phyloP scores from a whole-genome alignment of 345 rosid genomes.

The Durio zibethinus region DNA sequence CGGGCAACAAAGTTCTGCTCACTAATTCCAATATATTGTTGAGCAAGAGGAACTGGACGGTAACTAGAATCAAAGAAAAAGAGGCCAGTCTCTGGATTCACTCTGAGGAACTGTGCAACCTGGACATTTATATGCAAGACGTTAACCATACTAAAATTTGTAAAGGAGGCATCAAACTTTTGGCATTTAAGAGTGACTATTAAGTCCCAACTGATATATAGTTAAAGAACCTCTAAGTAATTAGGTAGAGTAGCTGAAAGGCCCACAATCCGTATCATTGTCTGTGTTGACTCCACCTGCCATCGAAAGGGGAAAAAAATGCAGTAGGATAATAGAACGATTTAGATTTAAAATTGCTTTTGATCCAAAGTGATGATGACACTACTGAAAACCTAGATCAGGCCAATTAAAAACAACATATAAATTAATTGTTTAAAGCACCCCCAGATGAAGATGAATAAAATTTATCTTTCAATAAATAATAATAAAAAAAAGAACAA shows the following conservation, averaged over 20 bases:
- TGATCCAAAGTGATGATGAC: neutral
- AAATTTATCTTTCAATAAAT: neutral
- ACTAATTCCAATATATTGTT: slow-evolving; percentile 93
- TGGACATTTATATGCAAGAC: slow-evolving; percentile 24
- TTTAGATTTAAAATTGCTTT: neutral
- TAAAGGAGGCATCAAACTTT: neutral
- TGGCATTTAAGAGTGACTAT: neutral
- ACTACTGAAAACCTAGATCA: slow-evolving; percentile 2
- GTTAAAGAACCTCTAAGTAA: slow-evolving; percentile 66
- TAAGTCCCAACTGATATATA: slow-evolving; percentile 11
- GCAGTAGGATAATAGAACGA: slow-evolving; percentile 3
- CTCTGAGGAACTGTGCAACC: slow-evolving; percentile 98
- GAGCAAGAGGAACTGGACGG: slow-evolving; percentile 98
- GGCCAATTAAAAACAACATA: neutral
- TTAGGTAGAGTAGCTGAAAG: slow-evolving; percentile 97
- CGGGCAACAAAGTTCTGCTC: slow-evolving; percentile 86
- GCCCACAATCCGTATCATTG: slow-evolving; percentile 98
- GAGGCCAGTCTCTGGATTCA: slow-evolving; percentile 84
- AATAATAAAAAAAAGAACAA: neutral
- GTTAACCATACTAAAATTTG: neutral
- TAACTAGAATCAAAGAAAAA: slow-evolving; percentile 97
- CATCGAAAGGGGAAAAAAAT: slow-evolving; percentile 11
- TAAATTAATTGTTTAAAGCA: neutral
- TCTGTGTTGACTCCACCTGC: slow-evolving; percentile 97
- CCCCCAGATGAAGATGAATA: neutral